Evolutionary conservation across 2,329 filamentous ascomycete genomes (phyloP).

Genomic region (Talaromyces albobiverticillius): DNA sequence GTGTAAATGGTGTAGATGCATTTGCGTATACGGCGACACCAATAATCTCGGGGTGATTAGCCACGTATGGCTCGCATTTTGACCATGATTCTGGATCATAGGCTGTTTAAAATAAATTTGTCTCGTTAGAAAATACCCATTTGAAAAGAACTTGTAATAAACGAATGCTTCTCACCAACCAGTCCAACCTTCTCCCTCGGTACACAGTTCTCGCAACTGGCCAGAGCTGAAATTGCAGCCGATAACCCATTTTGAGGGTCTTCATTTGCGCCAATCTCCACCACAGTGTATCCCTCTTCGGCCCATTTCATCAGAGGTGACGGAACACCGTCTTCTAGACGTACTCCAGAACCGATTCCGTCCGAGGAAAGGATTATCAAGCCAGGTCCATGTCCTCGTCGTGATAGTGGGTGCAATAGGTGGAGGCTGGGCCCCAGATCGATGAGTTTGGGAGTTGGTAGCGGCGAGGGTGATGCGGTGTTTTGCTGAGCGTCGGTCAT

Average conservation of each 20-base stretch:
- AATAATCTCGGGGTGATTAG: background rate
- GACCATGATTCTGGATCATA: background rate
- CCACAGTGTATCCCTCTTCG: slow-evolving; percentile 66
- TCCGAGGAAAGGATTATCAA: slow-evolving; percentile 45
- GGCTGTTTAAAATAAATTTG: background rate
- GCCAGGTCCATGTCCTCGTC: slow-evolving; percentile 48
- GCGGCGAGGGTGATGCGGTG: background rate
- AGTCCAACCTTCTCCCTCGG: slow-evolving; percentile 10
- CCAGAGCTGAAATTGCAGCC: slow-evolving; percentile 13
- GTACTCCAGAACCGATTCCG: slow-evolving; percentile 24
- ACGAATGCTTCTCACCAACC: background rate
- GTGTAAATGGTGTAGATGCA: background rate
- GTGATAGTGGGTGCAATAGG: slow-evolving; percentile 47
- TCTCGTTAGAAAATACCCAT: background rate
- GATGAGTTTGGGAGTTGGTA: background rate
- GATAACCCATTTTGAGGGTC: background rate
- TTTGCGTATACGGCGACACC: background rate
- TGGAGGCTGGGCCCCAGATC: slow-evolving; percentile 19
- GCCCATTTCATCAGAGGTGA: slow-evolving; percentile 65
- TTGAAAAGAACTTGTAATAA: background rate
- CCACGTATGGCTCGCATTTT: background rate
- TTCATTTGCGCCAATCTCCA: slow-evolving; percentile 42
- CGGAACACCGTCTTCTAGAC: slow-evolving; percentile 47
- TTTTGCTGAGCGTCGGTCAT: background rate
- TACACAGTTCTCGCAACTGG: slow-evolving; percentile 21